phyloP scores from a whole-genome alignment of 305 asterid genomes.

The Caryopteris hybrid region DNA sequence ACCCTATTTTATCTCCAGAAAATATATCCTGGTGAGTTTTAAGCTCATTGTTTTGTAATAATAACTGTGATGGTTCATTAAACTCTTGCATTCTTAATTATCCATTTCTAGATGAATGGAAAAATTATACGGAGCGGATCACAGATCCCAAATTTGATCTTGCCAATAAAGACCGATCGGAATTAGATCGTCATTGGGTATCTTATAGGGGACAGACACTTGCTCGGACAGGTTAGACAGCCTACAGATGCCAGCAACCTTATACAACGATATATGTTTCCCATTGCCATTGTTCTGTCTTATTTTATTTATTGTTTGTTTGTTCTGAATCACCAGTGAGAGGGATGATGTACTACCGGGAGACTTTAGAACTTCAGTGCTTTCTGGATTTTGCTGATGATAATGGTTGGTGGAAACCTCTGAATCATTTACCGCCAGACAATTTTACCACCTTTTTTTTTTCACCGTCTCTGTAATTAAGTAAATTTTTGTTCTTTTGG shows the following conservation, averaged over 20 bases:
- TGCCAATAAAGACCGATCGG: conserved; percentile 45
- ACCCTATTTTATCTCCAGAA: conserved; percentile 88
- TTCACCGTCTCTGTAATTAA: conserved; percentile 6
- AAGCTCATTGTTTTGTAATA: conserved; percentile 13
- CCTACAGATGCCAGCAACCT: conserved; percentile 9
- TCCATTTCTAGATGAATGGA: conserved; percentile 72
- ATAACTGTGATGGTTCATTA: conserved; percentile 13
- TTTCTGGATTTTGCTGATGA: conserved; percentile 88
- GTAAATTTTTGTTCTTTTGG: neutral
- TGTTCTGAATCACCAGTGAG: conserved; percentile 55
- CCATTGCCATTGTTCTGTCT: neutral
- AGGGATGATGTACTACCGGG: conserved; percentile 99
- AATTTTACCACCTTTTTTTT: neutral
- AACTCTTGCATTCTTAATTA: conserved; percentile 18
- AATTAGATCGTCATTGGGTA: conserved; percentile 85
- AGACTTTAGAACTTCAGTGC: conserved; percentile 93
- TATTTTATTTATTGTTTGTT: neutral
- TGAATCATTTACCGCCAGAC: neutral
- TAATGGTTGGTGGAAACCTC: conserved; percentile 53
- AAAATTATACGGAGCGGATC: conserved; percentile 72
- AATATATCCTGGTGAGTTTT: conserved; percentile 84
- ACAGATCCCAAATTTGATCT: conserved; percentile 46
- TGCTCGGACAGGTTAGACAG: conserved; percentile 81
- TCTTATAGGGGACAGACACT: conserved; percentile 98
- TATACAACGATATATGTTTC: neutral